A percentile compares a stretch with the other conserved stretches of the same genome.
phyloP scores from a whole-genome alignment of 164 flowering plant species.

The Pachysandra terminalis region DNA sequence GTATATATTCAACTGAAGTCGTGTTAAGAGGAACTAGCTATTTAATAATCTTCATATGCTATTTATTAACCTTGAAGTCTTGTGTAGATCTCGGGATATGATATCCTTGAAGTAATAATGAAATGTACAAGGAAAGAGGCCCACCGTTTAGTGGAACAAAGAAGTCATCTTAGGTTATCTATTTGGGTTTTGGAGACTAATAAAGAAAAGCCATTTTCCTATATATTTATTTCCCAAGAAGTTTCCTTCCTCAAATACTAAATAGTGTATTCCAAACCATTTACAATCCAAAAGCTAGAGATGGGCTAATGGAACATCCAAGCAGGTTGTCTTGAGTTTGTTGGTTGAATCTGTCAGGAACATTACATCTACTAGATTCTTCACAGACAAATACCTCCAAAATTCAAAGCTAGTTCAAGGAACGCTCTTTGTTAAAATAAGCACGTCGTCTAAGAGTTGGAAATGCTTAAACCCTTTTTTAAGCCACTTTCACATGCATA shows the following conservation, averaged over 20 bases:
- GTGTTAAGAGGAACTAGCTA: no score
- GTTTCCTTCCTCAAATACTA: slow-evolving; percentile 3
- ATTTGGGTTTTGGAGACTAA: no score
- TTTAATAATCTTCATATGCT: no score
- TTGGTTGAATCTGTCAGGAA: slow-evolving; percentile 11
- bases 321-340: slow-evolving; percentile 13
- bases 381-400: slow-evolving; percentile 23
- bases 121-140: no score
- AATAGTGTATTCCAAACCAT: not conserved
- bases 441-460: slow-evolving; percentile 25
- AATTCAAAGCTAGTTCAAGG: slow-evolving; percentile 34
- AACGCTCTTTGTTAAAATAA: slow-evolving; percentile 18
- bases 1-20: no score
- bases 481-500: slow-evolving; percentile 10
- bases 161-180: no score
- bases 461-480: slow-evolving; percentile 4
- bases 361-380: slow-evolving; percentile 24
- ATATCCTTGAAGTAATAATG: no score
- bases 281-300: slow-evolving; percentile 11
- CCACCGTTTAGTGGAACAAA: no score
- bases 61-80: no score
- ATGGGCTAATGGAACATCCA: slow-evolving; percentile 6
- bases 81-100: no score
- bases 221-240: not conserved
- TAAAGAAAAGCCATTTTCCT: not conserved